Base-by-base conservation (phyloP, 1,284 basidiomycete genomes). In the Cutaneotrichosporon arboriforme region DNA sequence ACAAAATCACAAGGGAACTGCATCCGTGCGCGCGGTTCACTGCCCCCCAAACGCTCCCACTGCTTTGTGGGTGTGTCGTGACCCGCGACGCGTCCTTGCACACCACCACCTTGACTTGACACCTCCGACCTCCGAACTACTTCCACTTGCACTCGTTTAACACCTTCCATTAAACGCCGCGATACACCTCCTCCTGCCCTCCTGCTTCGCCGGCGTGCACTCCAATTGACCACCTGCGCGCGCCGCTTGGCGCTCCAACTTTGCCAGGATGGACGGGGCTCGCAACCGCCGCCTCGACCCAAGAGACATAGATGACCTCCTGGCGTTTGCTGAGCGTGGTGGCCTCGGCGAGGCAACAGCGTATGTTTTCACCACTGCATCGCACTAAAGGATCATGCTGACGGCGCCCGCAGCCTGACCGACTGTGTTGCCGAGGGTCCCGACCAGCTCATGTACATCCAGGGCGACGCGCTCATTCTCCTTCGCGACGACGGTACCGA, bases 361-460 rank as follows among this genome's bases (percentile, higher is more conserved):
- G 72, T 74, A 43, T 52, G 72, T 67, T n/a, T 23, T 14, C 8
- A 22, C 9, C 9, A 5, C 40, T 3, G 23, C n/a, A n/a, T n/a
- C n/a, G n/a, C n/a, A n/a, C n/a, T n/a, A n/a, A n/a, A n/a, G n/a
- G n/a, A n/a, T n/a, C n/a, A n/a, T n/a, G 43, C 52, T 59, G 44
- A 52, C 55, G 15, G n/a, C n/a, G n/a, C n/a, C n/a, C 22, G 4
- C 55, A 70, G 71, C 4, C 48, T 64, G 18, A 63, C 62, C 10
- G 88, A 92, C 67, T 89, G 86, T 63, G 81, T 88, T 8, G 88
- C 88, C 2, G 83, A 89, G 68, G 78, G 80, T 40, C 76, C 82
- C 12, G 85, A 86, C 42, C 88, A 91, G 71, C 79, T 93, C 49
- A 93, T 93, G 90, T 92, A 92, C 70, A 77, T 91, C 57, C 84